These are phyloP conservation scores for Colletotrichum acutatum DNA, from an alignment of 2,329 filamentous ascomycete genomes.

Conservation along the genomic window DNA sequence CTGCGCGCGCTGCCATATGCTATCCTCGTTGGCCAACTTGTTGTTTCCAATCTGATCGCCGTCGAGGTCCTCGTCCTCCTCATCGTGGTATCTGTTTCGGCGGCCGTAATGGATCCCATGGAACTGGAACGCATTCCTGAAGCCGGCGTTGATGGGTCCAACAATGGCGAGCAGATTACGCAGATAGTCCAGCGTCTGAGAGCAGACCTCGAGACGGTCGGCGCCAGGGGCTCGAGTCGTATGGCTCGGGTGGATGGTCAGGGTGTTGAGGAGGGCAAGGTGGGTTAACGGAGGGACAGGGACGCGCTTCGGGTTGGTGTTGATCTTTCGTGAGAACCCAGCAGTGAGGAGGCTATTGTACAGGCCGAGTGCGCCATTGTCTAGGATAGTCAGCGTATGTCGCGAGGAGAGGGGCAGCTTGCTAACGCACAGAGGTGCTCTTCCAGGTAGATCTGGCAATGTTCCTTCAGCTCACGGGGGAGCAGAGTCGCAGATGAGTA, in stretches of 20 bases:
- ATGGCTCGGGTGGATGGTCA: conserved; percentile 83
- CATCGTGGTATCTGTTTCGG: conserved; percentile 53
- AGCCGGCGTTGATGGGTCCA: conserved; percentile 76
- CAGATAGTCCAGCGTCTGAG: conserved; percentile 76
- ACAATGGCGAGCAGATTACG: conserved; percentile 72
- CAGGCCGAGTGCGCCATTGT: conserved; percentile 31
- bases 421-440: conserved; percentile 72
- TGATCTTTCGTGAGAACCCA: conserved; percentile 50
- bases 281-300: conserved; percentile 77
- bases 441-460: conserved; percentile 79
- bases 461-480: conserved; percentile 71
- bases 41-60: conserved; percentile 63
- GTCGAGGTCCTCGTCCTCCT: conserved; percentile 55
- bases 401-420: not conserved
- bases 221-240: conserved; percentile 77
- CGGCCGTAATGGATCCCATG: conserved; percentile 52
- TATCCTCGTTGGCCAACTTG: conserved; percentile 70
- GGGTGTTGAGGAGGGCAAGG: conserved; percentile 80
- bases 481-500: conserved; percentile 56
- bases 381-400: conserved; percentile 1
- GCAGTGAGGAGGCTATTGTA: conserved; percentile 67
- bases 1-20: conserved; percentile 79
- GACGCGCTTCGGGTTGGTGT: conserved; percentile 53
- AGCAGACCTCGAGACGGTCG: conserved; percentile 71
- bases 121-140: conserved; percentile 81